These are phyloP conservation scores for Boletus edulis DNA, from an alignment of 768 basidiomycete species.

Conservation along the genomic window DNA sequence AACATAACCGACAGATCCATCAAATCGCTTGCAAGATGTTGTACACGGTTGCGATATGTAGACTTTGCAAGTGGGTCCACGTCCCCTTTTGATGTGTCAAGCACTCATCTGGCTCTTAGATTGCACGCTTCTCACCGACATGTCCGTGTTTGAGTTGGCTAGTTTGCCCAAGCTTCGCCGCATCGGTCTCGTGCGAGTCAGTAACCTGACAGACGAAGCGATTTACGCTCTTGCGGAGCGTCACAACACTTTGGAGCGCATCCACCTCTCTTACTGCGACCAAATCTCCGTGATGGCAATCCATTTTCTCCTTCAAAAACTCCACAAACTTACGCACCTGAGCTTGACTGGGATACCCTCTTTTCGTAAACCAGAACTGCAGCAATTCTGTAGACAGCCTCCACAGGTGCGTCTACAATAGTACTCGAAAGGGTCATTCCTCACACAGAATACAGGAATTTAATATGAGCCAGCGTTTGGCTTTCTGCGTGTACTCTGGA, in stretches of 20 bases:
- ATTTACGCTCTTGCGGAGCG: slow-evolving; percentile 86
- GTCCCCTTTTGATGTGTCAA: background rate
- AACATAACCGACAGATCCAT: slow-evolving; percentile 91
- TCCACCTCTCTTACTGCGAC: slow-evolving; percentile 97
- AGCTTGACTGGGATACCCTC: slow-evolving; percentile 96
- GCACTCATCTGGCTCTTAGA: slow-evolving; percentile 43
- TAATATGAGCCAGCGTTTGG: slow-evolving; percentile 80
- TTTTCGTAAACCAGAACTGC: slow-evolving; percentile 81
- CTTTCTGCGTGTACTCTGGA: slow-evolving; percentile 97
- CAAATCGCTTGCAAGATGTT: slow-evolving; percentile 75
- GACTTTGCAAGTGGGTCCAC: slow-evolving; percentile 86
- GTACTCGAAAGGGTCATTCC: background rate
- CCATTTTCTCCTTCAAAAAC: slow-evolving; percentile 82
- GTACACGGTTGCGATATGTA: slow-evolving; percentile 89
- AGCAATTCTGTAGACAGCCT: slow-evolving; percentile 85
- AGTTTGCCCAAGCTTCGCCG: slow-evolving; percentile 86
- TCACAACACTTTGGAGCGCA: slow-evolving; percentile 85
- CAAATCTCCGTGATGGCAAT: slow-evolving; percentile 91
- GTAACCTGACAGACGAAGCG: slow-evolving; percentile 90
- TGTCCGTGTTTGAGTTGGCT: slow-evolving; percentile 91
- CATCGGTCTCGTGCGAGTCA: slow-evolving; percentile 92
- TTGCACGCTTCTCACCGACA: slow-evolving; percentile 84
- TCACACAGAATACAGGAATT: slow-evolving; percentile 62
- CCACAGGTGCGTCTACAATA: slow-evolving; percentile 62
- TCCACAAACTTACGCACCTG: slow-evolving; percentile 91